These are phyloP conservation scores for Volvariella volvacea DNA, from an alignment of 1,284 basidiomycete species.

Conservation along the genomic window DNA sequence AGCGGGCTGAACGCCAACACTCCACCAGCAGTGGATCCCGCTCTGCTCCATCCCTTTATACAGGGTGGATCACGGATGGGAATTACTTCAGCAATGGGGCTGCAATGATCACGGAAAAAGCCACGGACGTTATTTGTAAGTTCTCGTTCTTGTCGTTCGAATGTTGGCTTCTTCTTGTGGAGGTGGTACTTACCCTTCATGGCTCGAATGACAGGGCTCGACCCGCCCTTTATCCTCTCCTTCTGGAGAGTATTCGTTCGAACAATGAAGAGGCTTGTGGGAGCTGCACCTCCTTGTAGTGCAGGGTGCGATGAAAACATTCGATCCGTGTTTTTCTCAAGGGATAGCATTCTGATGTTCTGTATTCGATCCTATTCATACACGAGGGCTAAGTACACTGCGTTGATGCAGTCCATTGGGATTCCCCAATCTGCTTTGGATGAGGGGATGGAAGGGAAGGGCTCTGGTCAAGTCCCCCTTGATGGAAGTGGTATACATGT, in stretches of 20 bases:
- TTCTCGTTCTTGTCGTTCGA: too few relatives aligned
- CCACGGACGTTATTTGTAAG: constrained; percentile 59
- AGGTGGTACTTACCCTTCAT: not conserved
- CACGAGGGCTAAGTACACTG: too few relatives aligned
- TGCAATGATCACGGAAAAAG: constrained; percentile 26
- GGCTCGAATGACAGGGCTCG: too few relatives aligned
- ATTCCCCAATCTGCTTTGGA: too few relatives aligned
- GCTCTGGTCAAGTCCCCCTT: too few relatives aligned
- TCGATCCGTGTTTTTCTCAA: constrained; percentile 38
- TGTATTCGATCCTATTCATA: not conserved
- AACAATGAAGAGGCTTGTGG: constrained; percentile 43
- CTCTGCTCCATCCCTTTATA: not conserved
- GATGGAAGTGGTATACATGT: constrained; percentile 14
- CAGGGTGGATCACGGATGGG: constrained; percentile 49
- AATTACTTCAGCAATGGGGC: constrained; percentile 26
- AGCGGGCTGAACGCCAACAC: constrained; percentile 13
- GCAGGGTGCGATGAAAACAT: constrained; percentile 45
- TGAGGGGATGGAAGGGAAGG: too few relatives aligned
- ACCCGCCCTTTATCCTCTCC: constrained; percentile 53
- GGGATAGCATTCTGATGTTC: constrained; percentile 51
- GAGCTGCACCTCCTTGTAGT: constrained; percentile 34
- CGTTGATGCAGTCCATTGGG: too few relatives aligned
- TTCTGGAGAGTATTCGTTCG: constrained; percentile 48
- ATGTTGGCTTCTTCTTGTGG: not conserved
- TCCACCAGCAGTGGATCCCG: too few relatives aligned